Percentiles rank a stretch among this genome's conserved stretches.
These are phyloP conservation scores for Beauveria pseudobassiana DNA, from an alignment of 2,329 filamentous ascomycete genomes.

Conservation along the genomic window DNA sequence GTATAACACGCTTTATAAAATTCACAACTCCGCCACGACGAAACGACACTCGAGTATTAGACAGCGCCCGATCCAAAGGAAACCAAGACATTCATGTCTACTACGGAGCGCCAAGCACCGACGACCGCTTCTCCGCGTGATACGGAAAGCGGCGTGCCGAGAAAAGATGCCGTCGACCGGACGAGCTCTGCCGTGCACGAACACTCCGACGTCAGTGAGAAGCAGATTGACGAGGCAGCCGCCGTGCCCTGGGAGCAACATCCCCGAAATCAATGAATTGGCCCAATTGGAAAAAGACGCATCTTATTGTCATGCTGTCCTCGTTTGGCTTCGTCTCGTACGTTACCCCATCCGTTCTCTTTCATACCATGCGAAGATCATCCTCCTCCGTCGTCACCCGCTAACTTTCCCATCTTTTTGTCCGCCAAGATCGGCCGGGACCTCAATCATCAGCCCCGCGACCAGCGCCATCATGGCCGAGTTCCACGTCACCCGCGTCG, in stretches of 20 bases:
- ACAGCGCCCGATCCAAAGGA: background rate
- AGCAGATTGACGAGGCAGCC: background rate
- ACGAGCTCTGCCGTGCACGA: background rate
- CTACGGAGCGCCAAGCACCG: background rate
- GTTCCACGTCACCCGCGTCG: slow-evolving; percentile 47
- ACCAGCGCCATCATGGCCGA: slow-evolving; percentile 37
- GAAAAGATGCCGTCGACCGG: background rate
- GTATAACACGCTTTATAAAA: too few species aligned
- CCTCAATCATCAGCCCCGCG: slow-evolving; percentile 46
- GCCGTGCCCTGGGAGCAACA: slow-evolving; percentile 27
- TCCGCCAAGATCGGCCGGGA: slow-evolving; percentile 38
- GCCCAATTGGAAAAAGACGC: slow-evolving; percentile 32
- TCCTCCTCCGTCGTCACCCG: too few species aligned
- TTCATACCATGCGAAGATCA: too few species aligned
- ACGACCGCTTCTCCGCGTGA: too few species aligned
- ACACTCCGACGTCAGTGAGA: background rate
- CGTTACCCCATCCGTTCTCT: slow-evolving; percentile 12
- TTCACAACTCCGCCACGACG: too few species aligned
- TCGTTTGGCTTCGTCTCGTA: slow-evolving; percentile 35
- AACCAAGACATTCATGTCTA: background rate
- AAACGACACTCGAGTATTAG: too few species aligned
- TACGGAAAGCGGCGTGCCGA: background rate
- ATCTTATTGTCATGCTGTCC: slow-evolving; percentile 30
- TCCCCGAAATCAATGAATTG: slow-evolving; percentile 45
- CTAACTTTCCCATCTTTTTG: background rate